Evolutionary conservation across 176 grass and related monocot genomes (phyloP).

Genomic region (Lolium multiflorum): DNA sequence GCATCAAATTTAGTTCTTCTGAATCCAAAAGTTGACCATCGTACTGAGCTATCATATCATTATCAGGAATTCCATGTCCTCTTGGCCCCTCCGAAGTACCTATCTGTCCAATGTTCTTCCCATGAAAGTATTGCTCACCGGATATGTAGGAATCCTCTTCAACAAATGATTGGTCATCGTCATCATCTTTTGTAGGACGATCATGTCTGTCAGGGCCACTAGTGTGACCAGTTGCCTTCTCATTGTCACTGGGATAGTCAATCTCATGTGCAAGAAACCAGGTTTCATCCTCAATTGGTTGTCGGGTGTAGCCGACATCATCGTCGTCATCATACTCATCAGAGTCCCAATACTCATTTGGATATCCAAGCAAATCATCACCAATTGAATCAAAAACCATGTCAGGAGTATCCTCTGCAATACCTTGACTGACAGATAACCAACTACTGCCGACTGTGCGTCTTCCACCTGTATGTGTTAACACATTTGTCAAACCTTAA

Average conservation of each 20-base stretch:
- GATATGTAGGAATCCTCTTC: constrained; percentile 97
- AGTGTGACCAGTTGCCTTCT: constrained; percentile 69
- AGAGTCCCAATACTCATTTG: constrained; percentile 99
- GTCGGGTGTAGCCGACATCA: constrained; percentile 93
- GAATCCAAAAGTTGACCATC: constrained; percentile 88
- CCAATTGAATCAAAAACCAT: constrained; percentile 82
- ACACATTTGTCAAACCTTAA: constrained; percentile 14
- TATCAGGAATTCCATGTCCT: constrained; percentile 61
- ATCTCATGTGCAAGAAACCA: constrained; percentile 99
- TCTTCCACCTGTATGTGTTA: constrained; percentile 69
- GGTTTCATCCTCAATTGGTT: constrained; percentile 96
- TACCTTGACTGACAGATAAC: constrained; percentile 96
- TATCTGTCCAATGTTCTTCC: constrained; percentile 61
- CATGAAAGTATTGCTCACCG: constrained; percentile 79
- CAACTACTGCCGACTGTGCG: constrained; percentile 76
- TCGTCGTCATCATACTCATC: constrained; percentile 96
- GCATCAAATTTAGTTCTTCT: constrained; percentile 98
- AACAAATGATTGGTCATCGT: constrained; percentile 86
- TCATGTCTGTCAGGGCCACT: constrained; percentile 65
- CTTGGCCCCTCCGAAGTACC: constrained; percentile 49
- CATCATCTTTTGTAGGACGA: constrained; percentile 73
- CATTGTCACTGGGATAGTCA: constrained; percentile 97
- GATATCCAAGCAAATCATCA: constrained; percentile 87
- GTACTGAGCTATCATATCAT: constrained; percentile 83
- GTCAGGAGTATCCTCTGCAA: constrained; percentile 91